phyloP scores from a whole-genome alignment of 2,329 filamentous ascomycete genomes.

The Sphaerostilbella broomeana region DNA sequence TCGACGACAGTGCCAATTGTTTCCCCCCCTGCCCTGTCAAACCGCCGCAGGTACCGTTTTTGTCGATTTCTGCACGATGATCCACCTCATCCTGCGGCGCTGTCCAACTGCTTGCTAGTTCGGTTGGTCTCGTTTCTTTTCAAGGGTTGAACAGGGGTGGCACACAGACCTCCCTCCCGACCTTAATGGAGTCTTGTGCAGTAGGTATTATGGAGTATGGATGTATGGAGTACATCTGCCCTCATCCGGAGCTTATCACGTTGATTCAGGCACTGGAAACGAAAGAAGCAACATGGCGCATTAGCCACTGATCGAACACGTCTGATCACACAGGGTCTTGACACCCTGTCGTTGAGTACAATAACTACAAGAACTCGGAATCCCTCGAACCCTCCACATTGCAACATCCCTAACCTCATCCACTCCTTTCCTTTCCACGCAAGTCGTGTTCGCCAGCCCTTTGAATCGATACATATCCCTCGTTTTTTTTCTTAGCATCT shows the following conservation, averaged over 20 bases:
- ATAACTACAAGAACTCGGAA: slow-evolving; percentile 26
- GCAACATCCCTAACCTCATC: slow-evolving; percentile 16
- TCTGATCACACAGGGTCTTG: slow-evolving; percentile 20
- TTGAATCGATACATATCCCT: slow-evolving; percentile 18
- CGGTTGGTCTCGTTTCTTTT: slow-evolving; percentile 11
- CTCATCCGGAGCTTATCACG: slow-evolving; percentile 23
- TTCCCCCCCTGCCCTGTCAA: slow-evolving; percentile 19
- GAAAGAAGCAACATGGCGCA: slow-evolving; percentile 24
- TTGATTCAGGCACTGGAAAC: slow-evolving; percentile 25
- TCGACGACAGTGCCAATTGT: slow-evolving; percentile 15
- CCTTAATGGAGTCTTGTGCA: too few species aligned
- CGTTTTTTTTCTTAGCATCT: slow-evolving; percentile 18
- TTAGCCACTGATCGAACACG: slow-evolving; percentile 20
- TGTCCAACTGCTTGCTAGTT: slow-evolving; percentile 18
- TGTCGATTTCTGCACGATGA: slow-evolving; percentile 25
- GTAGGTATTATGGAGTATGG: too few species aligned
- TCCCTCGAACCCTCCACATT: slow-evolving; percentile 22
- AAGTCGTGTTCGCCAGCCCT: slow-evolving; percentile 19
- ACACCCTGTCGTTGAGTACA: slow-evolving; percentile 16
- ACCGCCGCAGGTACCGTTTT: slow-evolving; percentile 25
- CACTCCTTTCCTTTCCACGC: slow-evolving; percentile 16
- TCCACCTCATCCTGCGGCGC: slow-evolving; percentile 19
- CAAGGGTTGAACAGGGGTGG: slow-evolving; percentile 19
- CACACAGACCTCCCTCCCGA: slow-evolving; percentile 29
- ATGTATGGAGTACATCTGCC: slow-evolving; percentile 25